Evolutionary conservation across 495 filamentous ascomycete genomes (phyloP), one percentile per base, ranked within the genome.

Genomic region (Podospora conica): DNA sequence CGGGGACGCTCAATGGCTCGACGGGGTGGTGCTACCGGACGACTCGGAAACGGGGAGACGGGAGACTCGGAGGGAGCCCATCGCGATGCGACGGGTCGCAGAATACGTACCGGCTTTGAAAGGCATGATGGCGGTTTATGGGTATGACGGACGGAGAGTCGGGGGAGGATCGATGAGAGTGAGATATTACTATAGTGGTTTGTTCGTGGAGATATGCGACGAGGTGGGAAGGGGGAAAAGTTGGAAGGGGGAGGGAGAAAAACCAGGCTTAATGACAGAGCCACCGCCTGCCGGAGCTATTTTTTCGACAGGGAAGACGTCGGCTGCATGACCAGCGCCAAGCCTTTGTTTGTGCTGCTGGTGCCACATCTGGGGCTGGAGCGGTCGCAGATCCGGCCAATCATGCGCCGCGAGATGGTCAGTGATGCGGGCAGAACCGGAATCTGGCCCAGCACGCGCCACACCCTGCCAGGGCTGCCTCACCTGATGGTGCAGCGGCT

Each of bases 21-120:
- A n/a, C 11, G 25, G 11, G 63, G 63, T 64, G 63, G 8, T 48
- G 61, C 61, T 55, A 24, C 25, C 54, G 9, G 61, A 25, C n/a
- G 61, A n/a, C 53, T 63, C 25, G 31, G 64, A 23, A 53, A 60
- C 28, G 59, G 68, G 56, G 48, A 64, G 0, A 31, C 29, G 15
- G 40, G 40, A 48, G 40, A 8, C 40, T 18, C 61, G 55, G 70
- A 18, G 58, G 59, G 53, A 23, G 63, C 68, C 55, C 40, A 56
- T 64, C 28, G 64, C 24, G 58, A 33, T 24, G 40, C 24, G 20
- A 29, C 21, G 33, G 24, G 53, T 22, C 29, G 40, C 48, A 59
- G 55, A 20, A 28, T 57, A 81, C 80, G 27, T 80, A 82, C 80
- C 80, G 48, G 70, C 55, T 69, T 72, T 66, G 77, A 76, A 75